A percentile compares a stretch with the other conserved stretches of the same genome.
Conservation (phyloP, 306 rosid species). For the Glycine tomentella region DNA sequence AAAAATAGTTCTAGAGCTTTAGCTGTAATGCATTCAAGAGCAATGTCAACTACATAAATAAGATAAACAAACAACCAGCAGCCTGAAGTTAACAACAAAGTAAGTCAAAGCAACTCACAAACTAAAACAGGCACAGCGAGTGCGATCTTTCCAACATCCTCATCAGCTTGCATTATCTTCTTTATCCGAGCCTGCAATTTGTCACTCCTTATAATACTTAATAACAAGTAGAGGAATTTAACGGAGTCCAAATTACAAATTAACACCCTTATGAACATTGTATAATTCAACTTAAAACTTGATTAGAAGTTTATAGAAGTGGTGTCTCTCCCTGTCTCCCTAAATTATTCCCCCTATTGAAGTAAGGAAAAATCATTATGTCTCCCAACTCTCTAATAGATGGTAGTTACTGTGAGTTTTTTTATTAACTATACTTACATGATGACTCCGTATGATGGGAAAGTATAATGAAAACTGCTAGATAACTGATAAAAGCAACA, state of each 20-base stretch:
- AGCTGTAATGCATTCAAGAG: slow-evolving; percentile 64
- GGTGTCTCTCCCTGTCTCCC: neutral
- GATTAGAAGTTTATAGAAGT: neutral
- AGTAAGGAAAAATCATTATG: neutral
- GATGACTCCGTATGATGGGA: neutral
- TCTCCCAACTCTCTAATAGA: slow-evolving; percentile 11
- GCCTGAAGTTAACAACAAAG: slow-evolving; percentile 34
- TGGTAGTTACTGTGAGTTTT: neutral
- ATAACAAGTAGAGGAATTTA: slow-evolving; percentile 7
- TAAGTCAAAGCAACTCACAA: slow-evolving; percentile 67
- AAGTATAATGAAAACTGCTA: neutral
- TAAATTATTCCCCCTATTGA: neutral
- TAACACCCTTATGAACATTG: neutral
- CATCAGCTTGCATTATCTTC: slow-evolving; percentile 99
- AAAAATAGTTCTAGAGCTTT: slow-evolving; percentile 95
- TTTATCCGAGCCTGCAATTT: slow-evolving; percentile 90
- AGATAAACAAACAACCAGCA: neutral
- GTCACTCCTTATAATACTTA: slow-evolving; percentile 14
- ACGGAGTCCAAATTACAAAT: slow-evolving; percentile 5
- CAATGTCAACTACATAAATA: slow-evolving; percentile 40
- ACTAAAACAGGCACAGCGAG: slow-evolving; percentile 97
- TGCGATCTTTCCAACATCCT: slow-evolving; percentile 97
- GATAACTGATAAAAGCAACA: neutral
- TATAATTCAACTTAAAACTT: slow-evolving; percentile 12
- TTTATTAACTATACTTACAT: neutral